Evolutionary conservation across 192 early-diverging fungal genomes (phyloP).

Genomic region (Jimgerdemannia flammicorona): DNA sequence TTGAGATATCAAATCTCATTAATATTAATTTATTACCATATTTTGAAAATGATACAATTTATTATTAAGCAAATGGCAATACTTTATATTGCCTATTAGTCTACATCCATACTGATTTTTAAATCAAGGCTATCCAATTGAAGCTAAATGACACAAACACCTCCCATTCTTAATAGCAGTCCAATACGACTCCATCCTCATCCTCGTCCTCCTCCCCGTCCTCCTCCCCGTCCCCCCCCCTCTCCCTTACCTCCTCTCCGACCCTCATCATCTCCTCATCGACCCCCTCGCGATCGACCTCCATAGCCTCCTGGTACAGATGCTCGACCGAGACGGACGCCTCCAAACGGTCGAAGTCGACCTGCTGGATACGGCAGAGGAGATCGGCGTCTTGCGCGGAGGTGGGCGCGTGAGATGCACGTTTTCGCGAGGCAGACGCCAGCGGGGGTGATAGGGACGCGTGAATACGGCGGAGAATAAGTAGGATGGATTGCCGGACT

Average conservation of each 20-base stretch:
- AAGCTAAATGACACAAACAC: too few relatives aligned
- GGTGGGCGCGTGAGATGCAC: background rate
- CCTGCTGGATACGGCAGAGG: constrained; percentile 17
- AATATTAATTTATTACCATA: too few relatives aligned
- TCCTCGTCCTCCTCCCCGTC: too few relatives aligned
- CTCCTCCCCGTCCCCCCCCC: too few relatives aligned
- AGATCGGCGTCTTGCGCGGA: constrained; percentile 20
- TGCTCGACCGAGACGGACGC: constrained; percentile 42
- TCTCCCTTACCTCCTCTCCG: background rate
- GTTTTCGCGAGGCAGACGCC: background rate
- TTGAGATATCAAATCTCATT: too few relatives aligned
- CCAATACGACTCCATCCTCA: too few relatives aligned
- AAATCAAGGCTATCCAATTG: too few relatives aligned
- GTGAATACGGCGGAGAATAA: constrained; percentile 16
- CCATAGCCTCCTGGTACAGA: constrained; percentile 50
- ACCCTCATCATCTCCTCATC: constrained; percentile 37
- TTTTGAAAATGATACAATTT: too few relatives aligned
- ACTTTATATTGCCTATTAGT: too few relatives aligned
- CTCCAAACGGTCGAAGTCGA: constrained; percentile 41
- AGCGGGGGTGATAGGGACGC: background rate
- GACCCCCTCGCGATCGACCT: constrained; percentile 34
- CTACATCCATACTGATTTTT: too few relatives aligned
- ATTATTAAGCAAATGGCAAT: too few relatives aligned
- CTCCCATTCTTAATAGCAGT: too few relatives aligned
- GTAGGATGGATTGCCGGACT: constrained; percentile 14